phyloP scores from a whole-genome alignment of 2,329 filamentous ascomycete genomes.

The Cladorrhinum sp. region DNA sequence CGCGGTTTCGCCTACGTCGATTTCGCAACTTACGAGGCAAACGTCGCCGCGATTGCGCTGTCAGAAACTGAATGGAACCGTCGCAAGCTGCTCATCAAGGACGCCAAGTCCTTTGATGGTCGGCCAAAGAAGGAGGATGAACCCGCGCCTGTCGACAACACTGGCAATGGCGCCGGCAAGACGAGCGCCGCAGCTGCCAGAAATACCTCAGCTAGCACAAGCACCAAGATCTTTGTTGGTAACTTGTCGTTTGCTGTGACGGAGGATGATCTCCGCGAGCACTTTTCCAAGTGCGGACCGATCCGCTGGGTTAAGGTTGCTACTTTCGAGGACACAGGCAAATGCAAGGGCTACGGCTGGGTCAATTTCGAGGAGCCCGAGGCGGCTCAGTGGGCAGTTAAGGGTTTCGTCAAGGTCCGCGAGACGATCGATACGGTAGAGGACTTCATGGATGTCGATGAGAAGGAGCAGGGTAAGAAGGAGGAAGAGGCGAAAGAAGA shows the following conservation, averaged over 20 bases:
- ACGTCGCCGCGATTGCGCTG: conserved; percentile 75
- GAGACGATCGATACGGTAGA: conserved; percentile 62
- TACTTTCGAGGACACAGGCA: conserved; percentile 93
- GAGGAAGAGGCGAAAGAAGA: conserved; percentile 42
- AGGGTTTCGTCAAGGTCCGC: conserved; percentile 73
- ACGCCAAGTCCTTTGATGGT: conserved; percentile 86
- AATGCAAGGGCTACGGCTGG: conserved; percentile 98
- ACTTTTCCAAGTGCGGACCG: conserved; percentile 82
- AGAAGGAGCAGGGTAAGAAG: conserved; percentile 60
- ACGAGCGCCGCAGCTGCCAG: conserved; percentile 25
- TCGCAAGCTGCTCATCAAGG: conserved; percentile 87
- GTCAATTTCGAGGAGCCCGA: conserved; percentile 81
- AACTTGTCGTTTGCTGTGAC: conserved; percentile 82
- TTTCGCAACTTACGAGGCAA: conserved; percentile 67
- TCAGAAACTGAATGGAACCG: conserved; percentile 79
- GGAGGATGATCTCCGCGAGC: conserved; percentile 73
- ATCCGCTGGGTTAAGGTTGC: conserved; percentile 83
- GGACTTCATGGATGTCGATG: conserved; percentile 55
- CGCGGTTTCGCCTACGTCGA: conserved; percentile 97
- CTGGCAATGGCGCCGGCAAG: conserved; percentile 34
- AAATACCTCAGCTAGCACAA: conserved; percentile 34
- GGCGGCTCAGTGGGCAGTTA: conserved; percentile 71
- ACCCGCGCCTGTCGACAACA: conserved; percentile 23
- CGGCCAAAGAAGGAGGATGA: conserved; percentile 69
- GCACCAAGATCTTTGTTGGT: conserved; percentile 83